These are phyloP conservation scores for Solanum aculeatissimum DNA, from an alignment of 305 asterid species.

Conservation along the genomic window DNA sequence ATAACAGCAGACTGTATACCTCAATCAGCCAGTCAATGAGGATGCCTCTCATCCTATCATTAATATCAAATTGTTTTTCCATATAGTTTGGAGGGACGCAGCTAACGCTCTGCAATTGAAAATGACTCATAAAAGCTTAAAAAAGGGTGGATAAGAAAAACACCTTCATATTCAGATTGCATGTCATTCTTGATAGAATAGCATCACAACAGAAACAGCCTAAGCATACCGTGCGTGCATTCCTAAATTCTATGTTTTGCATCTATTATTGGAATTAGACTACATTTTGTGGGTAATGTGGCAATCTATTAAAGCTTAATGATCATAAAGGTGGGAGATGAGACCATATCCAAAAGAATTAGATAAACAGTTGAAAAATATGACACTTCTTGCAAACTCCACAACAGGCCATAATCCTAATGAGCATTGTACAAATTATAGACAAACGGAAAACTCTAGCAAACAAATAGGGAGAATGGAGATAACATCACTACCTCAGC, in stretches of 20 bases:
- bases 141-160: background rate
- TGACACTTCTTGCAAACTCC: background rate
- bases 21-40: slow-evolving; percentile 14
- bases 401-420: background rate
- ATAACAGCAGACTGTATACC: background rate
- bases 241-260: background rate
- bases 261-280: background rate
- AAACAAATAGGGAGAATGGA: background rate
- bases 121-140: background rate
- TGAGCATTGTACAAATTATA: background rate
- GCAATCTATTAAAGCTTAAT: background rate
- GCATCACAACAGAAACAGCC: background rate
- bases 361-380: background rate
- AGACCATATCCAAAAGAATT: too few relatives aligned
- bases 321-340: background rate
- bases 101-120: background rate
- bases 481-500: slow-evolving; percentile 31
- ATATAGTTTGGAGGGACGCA: slow-evolving; percentile 6
- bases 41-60: slow-evolving; percentile 12
- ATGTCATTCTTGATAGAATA: background rate
- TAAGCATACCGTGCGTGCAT: background rate
- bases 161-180: background rate
- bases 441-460: background rate
- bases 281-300: background rate
- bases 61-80: slow-evolving; percentile 3